Percentiles rank a stretch among this genome's conserved stretches.
These are phyloP conservation scores for Neurospora sp. DNA, from an alignment of 2,329 filamentous ascomycete genomes.

Conservation along the genomic window DNA sequence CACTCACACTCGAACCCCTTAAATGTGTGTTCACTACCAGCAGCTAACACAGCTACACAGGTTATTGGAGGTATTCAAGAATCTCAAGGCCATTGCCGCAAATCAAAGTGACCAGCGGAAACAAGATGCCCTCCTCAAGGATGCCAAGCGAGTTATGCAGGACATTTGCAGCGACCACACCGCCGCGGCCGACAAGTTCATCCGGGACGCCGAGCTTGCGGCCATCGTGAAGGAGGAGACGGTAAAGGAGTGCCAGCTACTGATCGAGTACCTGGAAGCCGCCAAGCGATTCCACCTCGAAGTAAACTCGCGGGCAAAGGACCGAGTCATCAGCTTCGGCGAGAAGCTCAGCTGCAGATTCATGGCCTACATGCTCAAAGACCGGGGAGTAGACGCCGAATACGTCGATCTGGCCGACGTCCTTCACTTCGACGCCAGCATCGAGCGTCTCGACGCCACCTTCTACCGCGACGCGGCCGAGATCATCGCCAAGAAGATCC, in stretches of 20 bases:
- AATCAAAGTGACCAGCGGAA: conserved; percentile 42
- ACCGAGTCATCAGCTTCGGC: conserved; percentile 86
- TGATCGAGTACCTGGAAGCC: conserved; percentile 62
- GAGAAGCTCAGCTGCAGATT: conserved; percentile 93
- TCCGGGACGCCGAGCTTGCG: conserved; percentile 47
- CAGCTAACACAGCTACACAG: conserved; percentile 24
- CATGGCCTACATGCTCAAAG: conserved; percentile 76
- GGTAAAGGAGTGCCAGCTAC: conserved; percentile 67
- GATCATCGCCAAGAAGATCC: conserved; percentile 53
- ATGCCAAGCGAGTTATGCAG: conserved; percentile 67
- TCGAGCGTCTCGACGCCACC: conserved; percentile 49
- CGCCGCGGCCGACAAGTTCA: conserved; percentile 54
- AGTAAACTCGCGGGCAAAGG: conserved; percentile 69
- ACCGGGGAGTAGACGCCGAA: conserved; percentile 72
- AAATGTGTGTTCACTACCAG: conserved; percentile 6
- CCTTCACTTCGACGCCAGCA: conserved; percentile 52
- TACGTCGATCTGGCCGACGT: conserved; percentile 85
- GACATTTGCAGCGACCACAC: conserved; percentile 79
- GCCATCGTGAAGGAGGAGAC: conserved; percentile 56
- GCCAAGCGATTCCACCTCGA: conserved; percentile 60
- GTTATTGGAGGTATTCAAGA: conserved; percentile 50
- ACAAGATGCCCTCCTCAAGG: conserved; percentile 44
- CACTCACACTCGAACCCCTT: not conserved
- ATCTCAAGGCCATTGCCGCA: conserved; percentile 43
- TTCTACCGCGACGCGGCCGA: conserved; percentile 61